Base-by-base conservation (phyloP, 305 asterid genomes). In the Withania somnifera region DNA sequence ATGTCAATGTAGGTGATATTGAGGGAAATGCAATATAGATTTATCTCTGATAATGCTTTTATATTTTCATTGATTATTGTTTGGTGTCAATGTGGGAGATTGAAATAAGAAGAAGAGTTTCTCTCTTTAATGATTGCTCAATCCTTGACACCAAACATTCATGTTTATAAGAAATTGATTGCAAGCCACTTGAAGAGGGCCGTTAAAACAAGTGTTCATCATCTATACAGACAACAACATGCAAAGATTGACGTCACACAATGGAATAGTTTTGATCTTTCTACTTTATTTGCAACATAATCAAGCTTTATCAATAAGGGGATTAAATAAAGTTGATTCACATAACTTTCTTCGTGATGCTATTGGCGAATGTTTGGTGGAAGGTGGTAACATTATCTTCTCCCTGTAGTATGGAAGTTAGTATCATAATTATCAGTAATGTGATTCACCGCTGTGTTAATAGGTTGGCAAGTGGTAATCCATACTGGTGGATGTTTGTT, bases 21-120 rank as follows among this genome's bases (percentile, higher is more conserved):
- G 93, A 88, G 81, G 87, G 85, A 93, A 89, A 93, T 94, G 97
- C 91, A 90, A 42, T 89, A 86, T 78, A 85, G 88, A 83, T 91
- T 89, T 20, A 77, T 90, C 61, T 81, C 89, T 54, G 93, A 92
- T 7, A 81, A 45, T 79, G 38, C 82, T 53, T 78, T 63, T 34
- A 87, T 84, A 22, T 89, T 89, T 71, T 84, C 85, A 11, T 84
- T 88, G 69, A 83, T 92, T 78, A 81, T 80, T 24, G 53, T 79
- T 87, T 87, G 91, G 51, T 89, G 94, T 82, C 84, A 87, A 69
- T 26, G 63, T 45, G 94, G 93, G 71, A 89, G 90, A 86, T 88
- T 90, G 77, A 81, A 77, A 40, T 95, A 92, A 85, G 94, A 93
- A 3, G 90, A 87, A 7, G 76, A 84, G 81, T 90, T 82, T 88